Evolutionary conservation across 805 yeast species (phyloP).

Genomic region (Metschnikowia reukaufii): DNA sequence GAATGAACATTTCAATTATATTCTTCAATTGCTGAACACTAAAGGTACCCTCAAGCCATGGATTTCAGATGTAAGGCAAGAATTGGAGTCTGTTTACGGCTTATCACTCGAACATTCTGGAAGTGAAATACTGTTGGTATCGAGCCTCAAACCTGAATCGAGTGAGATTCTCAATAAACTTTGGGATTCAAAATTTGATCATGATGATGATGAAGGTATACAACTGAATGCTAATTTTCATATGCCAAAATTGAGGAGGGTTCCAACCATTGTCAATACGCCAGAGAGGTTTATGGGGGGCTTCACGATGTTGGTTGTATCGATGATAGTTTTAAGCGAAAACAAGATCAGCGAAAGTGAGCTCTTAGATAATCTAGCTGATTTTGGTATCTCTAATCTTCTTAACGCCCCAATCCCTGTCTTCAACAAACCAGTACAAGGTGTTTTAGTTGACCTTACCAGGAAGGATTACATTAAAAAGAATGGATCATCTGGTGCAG

Average conservation of each 20-base stretch:
- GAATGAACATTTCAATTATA: conserved; percentile 15
- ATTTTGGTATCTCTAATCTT: conserved; percentile 29
- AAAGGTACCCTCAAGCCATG: conserved; percentile 26
- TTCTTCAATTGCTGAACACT: conserved; percentile 14
- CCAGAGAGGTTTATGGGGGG: conserved; percentile 33
- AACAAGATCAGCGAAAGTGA: conserved; percentile 32
- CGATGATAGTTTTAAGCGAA: conserved; percentile 32
- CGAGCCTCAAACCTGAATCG: conserved; percentile 22
- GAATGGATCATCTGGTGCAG: conserved; percentile 17
- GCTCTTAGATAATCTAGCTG: conserved; percentile 22
- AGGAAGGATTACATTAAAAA: conserved; percentile 31
- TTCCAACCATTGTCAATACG: conserved; percentile 23
- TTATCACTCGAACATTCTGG: conserved; percentile 20
- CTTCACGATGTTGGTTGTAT: conserved; percentile 27
- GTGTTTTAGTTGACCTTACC: conserved; percentile 27
- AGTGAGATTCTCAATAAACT: conserved; percentile 27
- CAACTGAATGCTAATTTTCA: conserved; percentile 14
- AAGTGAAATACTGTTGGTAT: conserved; percentile 24
- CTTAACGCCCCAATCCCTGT: conserved; percentile 22
- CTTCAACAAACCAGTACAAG: conserved; percentile 22
- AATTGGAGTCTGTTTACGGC: conserved; percentile 29
- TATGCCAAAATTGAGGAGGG: conserved; percentile 23
- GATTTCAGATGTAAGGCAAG: conserved; percentile 17
- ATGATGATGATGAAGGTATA: background rate
- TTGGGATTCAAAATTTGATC: conserved; percentile 18